These are phyloP conservation scores for Colletotrichum horii DNA, from an alignment of 2,329 filamentous ascomycete genomes.

Conservation along the genomic window DNA sequence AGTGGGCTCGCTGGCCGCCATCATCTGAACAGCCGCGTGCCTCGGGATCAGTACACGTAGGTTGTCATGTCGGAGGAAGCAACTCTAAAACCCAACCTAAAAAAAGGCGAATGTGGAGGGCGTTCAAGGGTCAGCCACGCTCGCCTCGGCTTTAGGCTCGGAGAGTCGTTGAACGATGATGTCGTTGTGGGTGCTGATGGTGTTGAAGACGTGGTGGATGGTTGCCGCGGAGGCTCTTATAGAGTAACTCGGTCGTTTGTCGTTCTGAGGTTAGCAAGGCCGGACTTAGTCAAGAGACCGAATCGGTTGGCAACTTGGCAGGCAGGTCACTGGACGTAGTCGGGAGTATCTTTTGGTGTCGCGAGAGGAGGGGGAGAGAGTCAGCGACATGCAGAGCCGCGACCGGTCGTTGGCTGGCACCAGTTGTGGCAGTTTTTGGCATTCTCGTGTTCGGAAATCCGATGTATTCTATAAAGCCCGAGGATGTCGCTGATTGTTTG, in stretches of 20 bases:
- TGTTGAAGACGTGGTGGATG: background rate
- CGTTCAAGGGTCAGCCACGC: background rate
- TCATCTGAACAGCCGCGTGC: slow-evolving; percentile 15
- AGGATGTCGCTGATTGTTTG: background rate
- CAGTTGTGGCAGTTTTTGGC: background rate
- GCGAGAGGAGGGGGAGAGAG: background rate
- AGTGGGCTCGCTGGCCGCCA: background rate
- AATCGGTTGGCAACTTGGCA: background rate
- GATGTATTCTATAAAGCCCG: background rate
- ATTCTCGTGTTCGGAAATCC: background rate
- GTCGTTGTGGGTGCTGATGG: background rate
- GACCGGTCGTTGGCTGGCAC: background rate
- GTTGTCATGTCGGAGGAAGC: slow-evolving; percentile 14
- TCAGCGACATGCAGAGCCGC: background rate
- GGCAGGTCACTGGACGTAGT: background rate
- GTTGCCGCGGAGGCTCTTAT: background rate
- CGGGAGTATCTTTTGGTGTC: background rate
- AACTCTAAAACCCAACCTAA: slow-evolving; percentile 6
- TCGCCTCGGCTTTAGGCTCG: background rate
- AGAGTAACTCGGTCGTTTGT: background rate
- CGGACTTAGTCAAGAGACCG: background rate
- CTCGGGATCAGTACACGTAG: background rate
- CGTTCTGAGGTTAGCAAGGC: background rate
- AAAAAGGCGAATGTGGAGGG: background rate
- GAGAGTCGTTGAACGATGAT: background rate